Evolutionary conservation across 176 grass and related monocot genomes (phyloP).

Genomic region (Oryza officinalis): DNA sequence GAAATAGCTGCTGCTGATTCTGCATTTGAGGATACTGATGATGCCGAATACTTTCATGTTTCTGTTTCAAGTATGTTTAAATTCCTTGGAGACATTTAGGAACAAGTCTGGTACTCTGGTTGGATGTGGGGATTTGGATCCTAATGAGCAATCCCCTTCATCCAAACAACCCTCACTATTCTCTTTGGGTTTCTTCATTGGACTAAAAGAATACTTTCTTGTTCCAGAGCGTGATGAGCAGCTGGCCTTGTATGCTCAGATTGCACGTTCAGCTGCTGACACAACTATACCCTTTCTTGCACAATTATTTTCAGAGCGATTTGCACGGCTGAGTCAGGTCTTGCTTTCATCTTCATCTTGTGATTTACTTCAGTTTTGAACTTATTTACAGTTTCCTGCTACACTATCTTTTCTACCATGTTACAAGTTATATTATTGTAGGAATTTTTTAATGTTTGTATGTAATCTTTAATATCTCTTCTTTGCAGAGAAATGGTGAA

Average conservation of each 20-base stretch:
- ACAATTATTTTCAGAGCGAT: constrained; percentile 76
- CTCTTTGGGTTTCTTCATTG: constrained; percentile 19
- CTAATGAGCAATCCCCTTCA: background rate
- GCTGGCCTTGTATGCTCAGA: constrained; percentile 85
- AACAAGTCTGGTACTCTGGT: background rate
- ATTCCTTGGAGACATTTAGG: constrained; percentile 15
- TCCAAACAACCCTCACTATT: background rate
- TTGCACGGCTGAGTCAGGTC: constrained; percentile 75
- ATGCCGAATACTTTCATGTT: constrained; percentile 94
- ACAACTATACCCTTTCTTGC: constrained; percentile 80
- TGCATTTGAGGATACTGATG: constrained; percentile 83
- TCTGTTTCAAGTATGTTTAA: constrained; percentile 91
- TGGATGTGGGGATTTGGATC: background rate
- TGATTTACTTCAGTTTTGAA: constrained; percentile 19
- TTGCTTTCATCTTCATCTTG: constrained; percentile 18
- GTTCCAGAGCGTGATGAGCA: constrained; percentile 91
- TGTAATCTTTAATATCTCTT: constrained; percentile 22
- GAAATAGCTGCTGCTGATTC: constrained; percentile 89
- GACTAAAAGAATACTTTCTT: constrained; percentile 37
- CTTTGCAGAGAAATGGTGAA: constrained; percentile 60
- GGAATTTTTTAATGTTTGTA: constrained; percentile 9
- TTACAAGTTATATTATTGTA: constrained; percentile 14
- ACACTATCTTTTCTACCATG: constrained; percentile 4
- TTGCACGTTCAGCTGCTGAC: constrained; percentile 81
- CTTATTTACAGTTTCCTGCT: constrained; percentile 3